Evolutionary conservation across 2,329 filamentous ascomycete species (phyloP), one percentile per base, ranked within the genome.

Genomic region (Nannizziopsis arthrosporioides): DNA sequence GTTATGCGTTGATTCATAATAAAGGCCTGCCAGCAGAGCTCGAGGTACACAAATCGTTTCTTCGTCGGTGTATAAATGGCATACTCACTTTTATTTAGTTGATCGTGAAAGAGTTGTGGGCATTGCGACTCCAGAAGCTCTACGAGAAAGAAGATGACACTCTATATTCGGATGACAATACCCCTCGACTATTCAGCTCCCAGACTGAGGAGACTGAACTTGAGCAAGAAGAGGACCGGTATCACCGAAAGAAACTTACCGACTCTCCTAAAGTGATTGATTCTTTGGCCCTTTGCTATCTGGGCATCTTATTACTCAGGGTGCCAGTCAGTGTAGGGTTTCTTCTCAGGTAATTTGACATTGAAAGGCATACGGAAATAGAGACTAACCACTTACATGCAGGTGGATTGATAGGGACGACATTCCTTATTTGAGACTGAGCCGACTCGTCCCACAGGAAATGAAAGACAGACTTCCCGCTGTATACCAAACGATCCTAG

Each of bases 61-160:
- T 7, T 38, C 1, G n/a, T 30, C 14, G 22, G 9, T 2, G 2
- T n/a, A 1, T 18, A n/a, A n/a, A 12, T 35, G 5, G 9, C 3
- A 27, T 10, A 32, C 18, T 39, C 35, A 15, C 14, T 37, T 12
- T 7, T 35, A 32, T 43, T 54, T 51, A 75, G 69, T 57, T 71
- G 6, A 73, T 94, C 8, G 80, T 93, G 4, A 78, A 81, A 50
- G 88, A 94, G 61, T 74, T 98, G 11, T 98, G 92, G 90, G 74
- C 82, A 45, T 68, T 95, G 44, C 78, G 86, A 44, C 70, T 88
- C 34, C 73, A 77, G 42, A 74, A 72, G 41, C 68, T 85, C 31
- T 68, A 68, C 42, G 63, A 64, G 52, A 71, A 62, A 50, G 66
- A 68, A 46, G 66, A 61, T 56, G 71, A 62, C n/a, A 49, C 54